phyloP scores from a whole-genome alignment of 1,284 basidiomycete genomes.

The Termitomyces sp. region DNA sequence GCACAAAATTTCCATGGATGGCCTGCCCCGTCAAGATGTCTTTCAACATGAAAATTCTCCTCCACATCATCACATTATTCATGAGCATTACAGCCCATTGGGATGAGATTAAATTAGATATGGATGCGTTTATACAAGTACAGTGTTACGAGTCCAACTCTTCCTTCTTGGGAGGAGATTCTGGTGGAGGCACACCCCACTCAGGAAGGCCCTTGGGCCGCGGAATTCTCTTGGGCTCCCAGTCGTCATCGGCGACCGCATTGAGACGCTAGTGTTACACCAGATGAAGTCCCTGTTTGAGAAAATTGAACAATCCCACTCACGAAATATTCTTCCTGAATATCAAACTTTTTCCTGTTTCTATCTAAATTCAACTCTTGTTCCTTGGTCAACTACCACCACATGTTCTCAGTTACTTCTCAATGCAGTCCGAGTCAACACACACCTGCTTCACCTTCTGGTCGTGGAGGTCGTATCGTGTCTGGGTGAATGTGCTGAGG shows the following conservation, averaged over 20 bases:
- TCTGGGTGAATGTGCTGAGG: constrained; percentile 82
- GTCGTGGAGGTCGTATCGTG: constrained; percentile 85
- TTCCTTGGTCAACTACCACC: constrained; percentile 66
- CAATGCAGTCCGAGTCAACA: background rate
- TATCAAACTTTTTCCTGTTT: constrained; percentile 84
- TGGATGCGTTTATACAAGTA: constrained; percentile 6
- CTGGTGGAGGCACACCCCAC: constrained; percentile 79
- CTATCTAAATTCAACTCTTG: constrained; percentile 79
- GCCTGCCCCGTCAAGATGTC: background rate
- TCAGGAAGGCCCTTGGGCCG: constrained; percentile 82
- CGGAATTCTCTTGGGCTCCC: constrained; percentile 84
- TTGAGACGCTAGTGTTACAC: constrained; percentile 54
- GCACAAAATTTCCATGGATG: background rate
- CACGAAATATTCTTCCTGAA: constrained; percentile 95
- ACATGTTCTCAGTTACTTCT: background rate
- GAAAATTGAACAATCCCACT: constrained; percentile 31
- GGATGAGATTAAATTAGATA: background rate
- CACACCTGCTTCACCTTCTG: constrained; percentile 71
- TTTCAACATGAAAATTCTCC: background rate
- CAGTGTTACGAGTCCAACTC: background rate
- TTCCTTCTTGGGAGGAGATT: constrained; percentile 28
- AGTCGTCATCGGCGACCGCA: constrained; percentile 60
- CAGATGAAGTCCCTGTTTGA: background rate
- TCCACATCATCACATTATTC: background rate
- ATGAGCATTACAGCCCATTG: background rate